Conservation (phyloP, 2,329 filamentous ascomycete species). For the Cytospora leucostoma region DNA sequence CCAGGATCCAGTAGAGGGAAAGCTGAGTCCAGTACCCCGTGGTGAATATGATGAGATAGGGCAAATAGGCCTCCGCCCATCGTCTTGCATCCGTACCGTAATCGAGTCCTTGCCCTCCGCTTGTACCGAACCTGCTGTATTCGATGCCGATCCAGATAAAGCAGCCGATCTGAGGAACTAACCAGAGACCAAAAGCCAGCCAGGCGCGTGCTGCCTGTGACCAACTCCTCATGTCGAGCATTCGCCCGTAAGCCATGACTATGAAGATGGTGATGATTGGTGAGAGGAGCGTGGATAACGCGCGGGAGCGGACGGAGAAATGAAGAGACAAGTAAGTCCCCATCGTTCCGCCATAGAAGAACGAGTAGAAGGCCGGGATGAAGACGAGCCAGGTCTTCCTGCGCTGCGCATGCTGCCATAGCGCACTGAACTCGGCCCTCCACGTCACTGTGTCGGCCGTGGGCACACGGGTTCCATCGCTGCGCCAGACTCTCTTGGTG, state of each 20-base stretch:
- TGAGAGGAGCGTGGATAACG: conserved; percentile 33
- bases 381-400: conserved; percentile 39
- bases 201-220: conserved; percentile 35
- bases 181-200: conserved; percentile 35
- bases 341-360: conserved; percentile 43
- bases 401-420: conserved; percentile 30
- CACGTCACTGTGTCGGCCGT: conserved; percentile 28
- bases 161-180: conserved; percentile 34
- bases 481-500: conserved; percentile 33
- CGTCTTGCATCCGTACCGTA: conserved; percentile 18
- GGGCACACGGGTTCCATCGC: conserved; percentile 32
- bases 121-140: conserved; percentile 18
- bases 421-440: conserved; percentile 31
- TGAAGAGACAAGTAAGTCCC: conserved; percentile 39
- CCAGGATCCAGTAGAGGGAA: conserved; percentile 41
- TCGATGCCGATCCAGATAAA: conserved; percentile 37
- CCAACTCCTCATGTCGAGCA: conserved; percentile 31
- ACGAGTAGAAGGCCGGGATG: conserved; percentile 41
- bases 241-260: conserved; percentile 29
- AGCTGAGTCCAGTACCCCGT: conserved; percentile 28
- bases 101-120: conserved; percentile 10
- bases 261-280: conserved; percentile 36
- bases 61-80: conserved; percentile 27
- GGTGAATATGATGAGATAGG: conserved; percentile 27
- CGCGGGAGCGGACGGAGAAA: conserved; percentile 38